phyloP scores from a whole-genome alignment of 2,329 filamentous ascomycete species.

The Fusarium falciforme region DNA sequence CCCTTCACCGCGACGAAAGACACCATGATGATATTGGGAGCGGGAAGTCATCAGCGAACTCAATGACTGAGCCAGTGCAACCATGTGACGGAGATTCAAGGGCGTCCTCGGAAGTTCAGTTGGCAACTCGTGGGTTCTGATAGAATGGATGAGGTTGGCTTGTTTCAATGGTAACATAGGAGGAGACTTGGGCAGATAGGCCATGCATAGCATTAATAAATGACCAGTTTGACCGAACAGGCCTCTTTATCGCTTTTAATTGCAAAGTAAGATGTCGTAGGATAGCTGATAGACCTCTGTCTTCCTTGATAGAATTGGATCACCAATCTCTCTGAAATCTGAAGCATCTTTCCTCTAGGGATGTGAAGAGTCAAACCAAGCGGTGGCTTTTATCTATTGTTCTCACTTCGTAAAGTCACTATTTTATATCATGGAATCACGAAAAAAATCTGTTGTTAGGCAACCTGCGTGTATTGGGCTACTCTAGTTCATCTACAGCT shows the following conservation, averaged over 20 bases:
- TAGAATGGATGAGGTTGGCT: background rate
- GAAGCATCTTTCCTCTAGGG: background rate
- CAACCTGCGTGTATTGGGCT: background rate
- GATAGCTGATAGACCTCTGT: background rate
- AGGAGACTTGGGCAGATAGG: background rate
- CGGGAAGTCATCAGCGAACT: constrained; percentile 27
- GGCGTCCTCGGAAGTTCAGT: constrained; percentile 42
- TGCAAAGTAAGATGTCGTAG: background rate
- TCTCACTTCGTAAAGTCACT: background rate
- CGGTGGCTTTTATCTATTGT: background rate
- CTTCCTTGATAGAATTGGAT: background rate
- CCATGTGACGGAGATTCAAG: constrained; percentile 36
- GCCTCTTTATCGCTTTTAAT: background rate
- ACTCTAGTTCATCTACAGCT: background rate
- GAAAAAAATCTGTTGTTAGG: background rate
- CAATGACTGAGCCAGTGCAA: constrained; percentile 6
- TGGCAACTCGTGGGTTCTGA: constrained; percentile 38
- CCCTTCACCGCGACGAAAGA: constrained; percentile 31
- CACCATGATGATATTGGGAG: constrained; percentile 32
- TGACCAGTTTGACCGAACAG: background rate
- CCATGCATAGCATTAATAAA: background rate
- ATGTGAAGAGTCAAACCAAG: background rate
- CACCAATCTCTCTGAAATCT: background rate
- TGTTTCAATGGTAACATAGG: background rate
- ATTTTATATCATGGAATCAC: background rate